These are phyloP conservation scores for Hypoxylon sp. DNA, from an alignment of 2,329 filamentous ascomycete genomes.

Conservation along the genomic window DNA sequence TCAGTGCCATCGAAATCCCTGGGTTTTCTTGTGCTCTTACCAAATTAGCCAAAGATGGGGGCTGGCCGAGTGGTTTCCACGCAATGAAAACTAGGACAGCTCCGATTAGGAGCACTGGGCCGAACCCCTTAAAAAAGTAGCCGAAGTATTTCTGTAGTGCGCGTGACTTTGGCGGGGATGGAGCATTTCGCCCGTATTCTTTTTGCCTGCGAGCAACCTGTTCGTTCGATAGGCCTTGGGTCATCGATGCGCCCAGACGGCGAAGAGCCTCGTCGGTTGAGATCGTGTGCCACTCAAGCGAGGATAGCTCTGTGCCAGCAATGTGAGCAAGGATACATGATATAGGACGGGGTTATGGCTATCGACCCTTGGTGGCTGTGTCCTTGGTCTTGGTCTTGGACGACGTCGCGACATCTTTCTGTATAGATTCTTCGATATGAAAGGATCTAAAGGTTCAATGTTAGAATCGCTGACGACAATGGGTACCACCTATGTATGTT, in stretches of 20 bases:
- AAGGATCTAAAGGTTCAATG: slow-evolving; percentile 59
- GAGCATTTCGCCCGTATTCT: slow-evolving; percentile 77
- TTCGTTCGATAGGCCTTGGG: slow-evolving; percentile 72
- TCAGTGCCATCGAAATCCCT: slow-evolving; percentile 13
- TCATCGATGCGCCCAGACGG: slow-evolving; percentile 70
- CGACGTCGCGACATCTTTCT: slow-evolving; percentile 59
- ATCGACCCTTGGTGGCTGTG: slow-evolving; percentile 57
- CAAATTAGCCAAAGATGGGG: slow-evolving; percentile 77
- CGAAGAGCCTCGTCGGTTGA: slow-evolving; percentile 70
- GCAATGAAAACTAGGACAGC: slow-evolving; percentile 81
- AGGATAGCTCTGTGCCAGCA: slow-evolving; percentile 66
- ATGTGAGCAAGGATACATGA: slow-evolving; percentile 38
- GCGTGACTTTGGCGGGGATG: slow-evolving; percentile 75
- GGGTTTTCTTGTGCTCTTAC: slow-evolving; percentile 35
- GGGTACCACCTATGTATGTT: background rate
- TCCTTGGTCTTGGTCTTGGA: slow-evolving; percentile 61
- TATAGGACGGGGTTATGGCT: slow-evolving; percentile 1
- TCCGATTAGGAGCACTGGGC: slow-evolving; percentile 77
- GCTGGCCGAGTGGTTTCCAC: slow-evolving; percentile 81
- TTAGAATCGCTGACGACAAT: slow-evolving; percentile 21
- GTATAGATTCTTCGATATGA: slow-evolving; percentile 69
- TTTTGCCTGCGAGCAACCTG: slow-evolving; percentile 69
- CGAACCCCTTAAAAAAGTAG: slow-evolving; percentile 86
- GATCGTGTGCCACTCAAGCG: slow-evolving; percentile 78
- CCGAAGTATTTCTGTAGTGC: slow-evolving; percentile 71